phyloP scores from a whole-genome alignment of 2,329 filamentous ascomycete genomes.

The Malbranchea zuffiana region DNA sequence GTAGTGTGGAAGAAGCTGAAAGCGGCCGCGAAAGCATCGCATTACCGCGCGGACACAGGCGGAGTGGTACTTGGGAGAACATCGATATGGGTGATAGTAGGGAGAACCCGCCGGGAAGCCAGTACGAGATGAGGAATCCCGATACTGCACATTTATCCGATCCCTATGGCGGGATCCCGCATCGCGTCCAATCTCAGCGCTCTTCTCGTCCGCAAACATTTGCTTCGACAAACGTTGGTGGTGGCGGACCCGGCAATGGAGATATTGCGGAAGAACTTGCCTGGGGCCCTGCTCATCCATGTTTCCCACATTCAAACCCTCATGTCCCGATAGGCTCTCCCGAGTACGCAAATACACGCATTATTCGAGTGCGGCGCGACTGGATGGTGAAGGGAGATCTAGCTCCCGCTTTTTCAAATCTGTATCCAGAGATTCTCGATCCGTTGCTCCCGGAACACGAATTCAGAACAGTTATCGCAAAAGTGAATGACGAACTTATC shows the following conservation, averaged over 20 bases:
- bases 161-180: slow-evolving; percentile 22
- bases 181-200: slow-evolving; percentile 31
- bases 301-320: slow-evolving; percentile 84
- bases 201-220: slow-evolving; percentile 34
- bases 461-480: slow-evolving; percentile 71
- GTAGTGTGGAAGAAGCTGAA: slow-evolving; percentile 36
- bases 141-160: slow-evolving; percentile 14
- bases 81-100: slow-evolving; percentile 19
- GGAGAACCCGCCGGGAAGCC: slow-evolving; percentile 20
- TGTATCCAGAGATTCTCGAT: slow-evolving; percentile 93
- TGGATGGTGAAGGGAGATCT: slow-evolving; percentile 85
- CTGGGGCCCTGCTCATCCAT: slow-evolving; percentile 91
- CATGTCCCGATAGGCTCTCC: slow-evolving; percentile 71
- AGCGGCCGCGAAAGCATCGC: slow-evolving; percentile 43
- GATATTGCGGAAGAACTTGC: slow-evolving; percentile 59
- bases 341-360: slow-evolving; percentile 66
- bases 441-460: slow-evolving; percentile 74
- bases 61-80: slow-evolving; percentile 23
- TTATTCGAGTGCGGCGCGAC: slow-evolving; percentile 84
- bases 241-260: slow-evolving; percentile 34
- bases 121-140: slow-evolving; percentile 22
- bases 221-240: slow-evolving; percentile 26
- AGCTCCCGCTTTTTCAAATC: slow-evolving; percentile 83
- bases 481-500: slow-evolving; percentile 65
- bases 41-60: slow-evolving; percentile 36